Evolutionary conservation across 2,329 filamentous ascomycete genomes (phyloP).

Genomic region (Harringtonia aguacate): DNA sequence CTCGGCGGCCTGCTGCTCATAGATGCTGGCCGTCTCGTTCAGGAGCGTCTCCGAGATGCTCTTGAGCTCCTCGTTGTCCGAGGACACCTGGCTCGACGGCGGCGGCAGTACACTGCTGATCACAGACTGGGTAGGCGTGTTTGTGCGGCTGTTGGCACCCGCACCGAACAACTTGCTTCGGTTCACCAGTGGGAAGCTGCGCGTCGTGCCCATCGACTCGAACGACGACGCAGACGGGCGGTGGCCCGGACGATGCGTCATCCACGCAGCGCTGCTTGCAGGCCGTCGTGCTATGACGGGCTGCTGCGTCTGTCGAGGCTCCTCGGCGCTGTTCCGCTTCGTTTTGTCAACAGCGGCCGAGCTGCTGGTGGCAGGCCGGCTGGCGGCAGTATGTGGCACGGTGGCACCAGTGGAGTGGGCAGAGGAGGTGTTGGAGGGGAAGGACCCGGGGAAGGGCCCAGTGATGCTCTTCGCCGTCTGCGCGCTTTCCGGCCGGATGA

Average conservation of each 20-base stretch:
- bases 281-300: slow-evolving; percentile 24
- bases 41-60: slow-evolving; percentile 37
- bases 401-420: neutral
- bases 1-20: slow-evolving; percentile 18
- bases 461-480: no score
- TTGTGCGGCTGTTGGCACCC: slow-evolving; percentile 2
- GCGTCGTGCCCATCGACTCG: slow-evolving; percentile 46
- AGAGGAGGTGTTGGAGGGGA: neutral
- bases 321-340: slow-evolving; percentile 10
- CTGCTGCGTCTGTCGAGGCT: slow-evolving; percentile 9
- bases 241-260: slow-evolving; percentile 37
- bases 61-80: slow-evolving; percentile 35
- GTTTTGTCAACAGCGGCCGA: no score
- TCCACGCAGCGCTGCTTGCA: slow-evolving; percentile 26
- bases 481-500: no score
- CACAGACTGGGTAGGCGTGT: neutral
- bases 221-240: slow-evolving; percentile 47
- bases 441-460: neutral
- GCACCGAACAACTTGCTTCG: slow-evolving; percentile 8
- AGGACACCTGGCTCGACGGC: slow-evolving; percentile 1
- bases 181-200: slow-evolving; percentile 49
- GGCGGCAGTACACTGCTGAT: neutral
- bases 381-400: no score
- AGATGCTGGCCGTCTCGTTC: slow-evolving; percentile 33
- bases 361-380: no score